phyloP scores from a whole-genome alignment of 352 stramenopile genomes.

The Phytophthora tentaculata region DNA sequence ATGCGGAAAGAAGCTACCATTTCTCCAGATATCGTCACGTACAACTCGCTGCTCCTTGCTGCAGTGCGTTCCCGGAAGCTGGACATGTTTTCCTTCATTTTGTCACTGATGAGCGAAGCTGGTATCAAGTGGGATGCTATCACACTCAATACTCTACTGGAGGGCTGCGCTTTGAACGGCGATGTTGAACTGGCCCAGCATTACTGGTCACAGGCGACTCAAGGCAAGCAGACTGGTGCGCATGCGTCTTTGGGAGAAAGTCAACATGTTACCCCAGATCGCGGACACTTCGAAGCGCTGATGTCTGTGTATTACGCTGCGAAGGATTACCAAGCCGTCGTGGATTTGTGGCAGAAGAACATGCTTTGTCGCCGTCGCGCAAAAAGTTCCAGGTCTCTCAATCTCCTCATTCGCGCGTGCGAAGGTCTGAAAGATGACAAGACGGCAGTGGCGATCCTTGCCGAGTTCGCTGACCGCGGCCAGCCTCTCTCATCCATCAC shows the following conservation, averaged over 20 bases:
- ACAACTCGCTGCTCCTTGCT: slow-evolving; percentile 71
- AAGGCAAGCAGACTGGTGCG: slow-evolving; percentile 16
- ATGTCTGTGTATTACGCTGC: slow-evolving; percentile 73
- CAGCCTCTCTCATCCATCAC: slow-evolving; percentile 63
- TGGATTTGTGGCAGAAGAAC: slow-evolving; percentile 65
- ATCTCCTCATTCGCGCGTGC: slow-evolving; percentile 78
- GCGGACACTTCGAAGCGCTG: slow-evolving; percentile 76
- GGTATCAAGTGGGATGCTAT: slow-evolving; percentile 70
- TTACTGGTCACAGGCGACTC: slow-evolving; percentile 64
- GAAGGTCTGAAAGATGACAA: slow-evolving; percentile 52
- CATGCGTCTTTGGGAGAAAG: slow-evolving; percentile 17
- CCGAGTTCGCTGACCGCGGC: slow-evolving; percentile 68
- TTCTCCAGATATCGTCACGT: slow-evolving; percentile 65
- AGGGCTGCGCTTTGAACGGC: slow-evolving; percentile 54
- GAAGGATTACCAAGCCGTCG: slow-evolving; percentile 55
- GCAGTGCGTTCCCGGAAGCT: slow-evolving; percentile 59
- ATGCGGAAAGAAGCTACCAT: slow-evolving; percentile 43
- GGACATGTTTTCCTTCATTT: slow-evolving; percentile 59
- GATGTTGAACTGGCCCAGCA: slow-evolving; percentile 53
- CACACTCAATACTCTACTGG: slow-evolving; percentile 81
- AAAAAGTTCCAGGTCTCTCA: slow-evolving; percentile 82
- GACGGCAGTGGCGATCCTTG: slow-evolving; percentile 52
- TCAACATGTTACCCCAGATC: slow-evolving; percentile 59
- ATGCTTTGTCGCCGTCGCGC: slow-evolving; percentile 64
- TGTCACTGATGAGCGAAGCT: slow-evolving; percentile 55